Evolutionary conservation across 164 flowering plant genomes (phyloP).

Genomic region (Pachysandra terminalis): DNA sequence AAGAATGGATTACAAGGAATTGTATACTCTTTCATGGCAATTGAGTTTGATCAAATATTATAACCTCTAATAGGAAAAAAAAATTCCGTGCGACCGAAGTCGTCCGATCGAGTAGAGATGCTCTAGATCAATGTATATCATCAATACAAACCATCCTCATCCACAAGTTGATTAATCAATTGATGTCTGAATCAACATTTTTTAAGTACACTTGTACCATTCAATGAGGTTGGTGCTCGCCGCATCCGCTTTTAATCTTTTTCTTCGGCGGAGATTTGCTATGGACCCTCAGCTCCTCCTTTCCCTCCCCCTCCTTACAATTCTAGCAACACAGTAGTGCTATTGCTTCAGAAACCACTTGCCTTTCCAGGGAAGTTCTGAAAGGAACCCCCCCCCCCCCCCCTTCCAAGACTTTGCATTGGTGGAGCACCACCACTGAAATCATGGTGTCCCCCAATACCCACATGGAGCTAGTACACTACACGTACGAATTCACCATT

Average conservation of each 20-base stretch:
- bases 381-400: constrained; percentile 9
- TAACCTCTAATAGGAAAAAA: neutral
- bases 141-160: constrained; percentile 3
- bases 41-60: constrained; percentile 2
- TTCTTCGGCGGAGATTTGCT: neutral
- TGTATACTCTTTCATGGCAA: neutral
- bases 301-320: constrained; percentile 7
- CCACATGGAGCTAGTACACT: constrained; percentile 6
- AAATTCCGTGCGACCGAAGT: neutral
- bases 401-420: constrained; percentile 15
- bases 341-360: constrained; percentile 19
- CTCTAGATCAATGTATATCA: neutral
- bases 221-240: constrained; percentile 16
- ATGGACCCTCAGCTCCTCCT: too few species aligned
- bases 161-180: neutral
- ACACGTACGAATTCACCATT: neutral
- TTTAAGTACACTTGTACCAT: constrained; percentile 2
- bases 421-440: constrained; percentile 23
- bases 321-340: constrained; percentile 14
- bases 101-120: constrained; percentile 4
- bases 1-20: constrained; percentile 10
- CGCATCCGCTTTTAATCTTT: constrained; percentile 12
- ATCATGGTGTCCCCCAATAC: constrained; percentile 44
- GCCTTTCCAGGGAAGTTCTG: constrained; percentile 9
- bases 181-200: constrained; percentile 5